Evolutionary conservation across 1,284 basidiomycete species (phyloP), one percentile per base, ranked within the genome.

Genomic region (Ceratobasidium sp.): DNA sequence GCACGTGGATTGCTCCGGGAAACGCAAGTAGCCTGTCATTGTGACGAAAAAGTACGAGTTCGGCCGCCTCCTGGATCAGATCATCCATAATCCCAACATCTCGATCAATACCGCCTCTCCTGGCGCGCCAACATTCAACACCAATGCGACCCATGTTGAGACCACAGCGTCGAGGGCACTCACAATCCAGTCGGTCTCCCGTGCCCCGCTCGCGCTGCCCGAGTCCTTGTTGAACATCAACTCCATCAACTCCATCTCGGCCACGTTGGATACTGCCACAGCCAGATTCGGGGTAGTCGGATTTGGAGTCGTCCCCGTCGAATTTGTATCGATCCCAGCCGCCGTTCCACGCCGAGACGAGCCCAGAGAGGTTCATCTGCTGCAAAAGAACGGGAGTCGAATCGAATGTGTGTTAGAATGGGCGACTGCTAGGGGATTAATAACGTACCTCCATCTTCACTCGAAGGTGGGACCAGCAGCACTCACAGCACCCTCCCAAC

Each of bases 51-150:
- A n/a, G n/a, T n/a, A n/a, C n/a, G n/a, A n/a, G n/a, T n/a, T n/a
- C n/a, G 37, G 37, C 41, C 1, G 62, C 76, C 46, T 77, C 76
- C 24, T 77, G 76, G 14, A 77, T 7, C 59, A 77, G 34, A 56
- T 77, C 76, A 27, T 72, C 56, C 49, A 73, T 73, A 48, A 76
- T 72, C 7, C 76, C 76, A 77, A 48, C 54, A 59, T 74, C 59
- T 77, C 76, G 37, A 51, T 27, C 34, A 77, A 39, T n/a, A 77
- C 68, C 1, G 48, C 39, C 34, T 74, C 54, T 34, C 27, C 66
- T 22, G 66, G 53, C n/a, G 41, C 14, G 6, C 49, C 48, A 14
- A 19, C 24, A 19, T 29, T 37, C 9, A 58, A 8, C 14, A 31
- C 31, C n/a, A n/a, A n/a, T n/a, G n/a, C n/a, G n/a, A 65, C 34